These are phyloP conservation scores for Acrodontium crateriforme DNA, from an alignment of 2,329 filamentous ascomycete species.

Conservation along the genomic window DNA sequence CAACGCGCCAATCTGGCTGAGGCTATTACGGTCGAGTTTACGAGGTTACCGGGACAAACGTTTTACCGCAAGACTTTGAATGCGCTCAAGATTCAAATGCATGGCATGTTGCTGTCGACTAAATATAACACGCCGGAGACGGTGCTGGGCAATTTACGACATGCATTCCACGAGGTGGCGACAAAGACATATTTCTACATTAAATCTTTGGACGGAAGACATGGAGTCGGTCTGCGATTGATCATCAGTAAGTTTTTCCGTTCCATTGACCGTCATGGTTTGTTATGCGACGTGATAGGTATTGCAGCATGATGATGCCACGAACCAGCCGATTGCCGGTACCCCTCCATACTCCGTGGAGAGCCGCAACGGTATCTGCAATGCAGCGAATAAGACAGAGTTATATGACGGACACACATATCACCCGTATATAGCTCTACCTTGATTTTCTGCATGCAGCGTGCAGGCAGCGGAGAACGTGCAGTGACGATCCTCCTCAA, in stretches of 20 bases:
- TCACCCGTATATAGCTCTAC: too few species aligned
- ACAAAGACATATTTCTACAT: slow-evolving; percentile 55
- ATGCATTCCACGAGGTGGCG: slow-evolving; percentile 64
- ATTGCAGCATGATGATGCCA: too few species aligned
- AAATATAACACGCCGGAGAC: slow-evolving; percentile 56
- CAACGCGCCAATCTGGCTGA: slow-evolving; percentile 44
- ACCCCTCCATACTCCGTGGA: too few species aligned
- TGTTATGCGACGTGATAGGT: too few species aligned
- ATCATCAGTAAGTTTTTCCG: slow-evolving; percentile 41
- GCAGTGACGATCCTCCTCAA: too few species aligned
- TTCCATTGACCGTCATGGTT: too few species aligned
- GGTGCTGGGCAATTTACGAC: slow-evolving; percentile 60
- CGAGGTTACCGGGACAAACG: slow-evolving; percentile 56
- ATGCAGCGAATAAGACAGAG: too few species aligned
- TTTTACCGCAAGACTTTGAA: slow-evolving; percentile 67
- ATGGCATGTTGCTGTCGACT: slow-evolving; percentile 72
- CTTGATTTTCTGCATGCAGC: too few species aligned
- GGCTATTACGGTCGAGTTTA: slow-evolving; percentile 66
- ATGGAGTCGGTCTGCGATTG: slow-evolving; percentile 42
- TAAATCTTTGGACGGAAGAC: slow-evolving; percentile 47
- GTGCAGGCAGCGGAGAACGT: too few species aligned
- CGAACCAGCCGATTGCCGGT: too few species aligned
- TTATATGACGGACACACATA: too few species aligned
- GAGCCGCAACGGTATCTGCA: too few species aligned
- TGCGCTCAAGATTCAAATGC: slow-evolving; percentile 71